These are phyloP conservation scores for Ambrosiella beaveri DNA, from an alignment of 2,329 filamentous ascomycete species.

Conservation along the genomic window DNA sequence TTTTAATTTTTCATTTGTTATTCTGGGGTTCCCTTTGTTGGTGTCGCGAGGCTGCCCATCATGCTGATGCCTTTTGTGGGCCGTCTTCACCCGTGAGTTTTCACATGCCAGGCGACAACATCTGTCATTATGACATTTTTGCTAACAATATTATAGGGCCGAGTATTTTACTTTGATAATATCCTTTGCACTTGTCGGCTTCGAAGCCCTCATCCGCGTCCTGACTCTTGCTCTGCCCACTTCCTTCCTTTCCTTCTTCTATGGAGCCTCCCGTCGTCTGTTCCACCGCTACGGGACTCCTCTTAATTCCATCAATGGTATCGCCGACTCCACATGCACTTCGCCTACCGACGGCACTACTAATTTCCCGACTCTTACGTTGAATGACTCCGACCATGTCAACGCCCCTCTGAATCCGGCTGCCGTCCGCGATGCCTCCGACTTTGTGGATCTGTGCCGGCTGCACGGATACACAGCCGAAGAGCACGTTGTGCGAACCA, in stretches of 20 bases:
- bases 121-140: background rate
- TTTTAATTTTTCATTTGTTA: conserved; percentile 5
- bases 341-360: conserved; percentile 26
- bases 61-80: conserved; percentile 38
- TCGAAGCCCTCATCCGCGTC: conserved; percentile 70
- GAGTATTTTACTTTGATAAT: conserved; percentile 78
- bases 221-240: conserved; percentile 75
- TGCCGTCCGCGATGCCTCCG: conserved; percentile 68
- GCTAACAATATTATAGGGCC: conserved; percentile 29
- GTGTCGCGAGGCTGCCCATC: conserved; percentile 8
- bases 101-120: background rate
- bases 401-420: conserved; percentile 40
- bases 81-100: conserved; percentile 32
- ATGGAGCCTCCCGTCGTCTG: conserved; percentile 60
- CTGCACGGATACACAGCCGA: conserved; percentile 86
- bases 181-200: conserved; percentile 64
- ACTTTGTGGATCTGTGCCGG: conserved; percentile 87
- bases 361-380: background rate
- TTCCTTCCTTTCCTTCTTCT: conserved; percentile 66
- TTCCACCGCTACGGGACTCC: conserved; percentile 45
- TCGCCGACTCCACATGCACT: background rate
- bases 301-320: background rate
- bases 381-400: conserved; percentile 22
- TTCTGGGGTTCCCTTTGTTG: conserved; percentile 12
- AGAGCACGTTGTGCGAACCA: conserved; percentile 89